phyloP scores from a whole-genome alignment of 208 protist species.

The Leishmania major region DNA sequence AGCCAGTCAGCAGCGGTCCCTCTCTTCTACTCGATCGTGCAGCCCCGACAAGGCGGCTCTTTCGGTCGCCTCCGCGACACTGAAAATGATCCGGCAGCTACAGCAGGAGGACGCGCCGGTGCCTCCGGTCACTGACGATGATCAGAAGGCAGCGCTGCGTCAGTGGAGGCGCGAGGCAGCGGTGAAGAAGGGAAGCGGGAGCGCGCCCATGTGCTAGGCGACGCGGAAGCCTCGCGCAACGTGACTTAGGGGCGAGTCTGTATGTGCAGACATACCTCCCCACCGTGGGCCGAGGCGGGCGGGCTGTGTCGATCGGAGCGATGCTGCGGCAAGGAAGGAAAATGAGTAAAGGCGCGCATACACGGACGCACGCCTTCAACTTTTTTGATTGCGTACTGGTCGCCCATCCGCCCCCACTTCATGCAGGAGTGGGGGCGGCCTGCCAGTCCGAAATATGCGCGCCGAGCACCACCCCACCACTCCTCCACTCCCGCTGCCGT shows the following conservation, averaged over 20 bases:
- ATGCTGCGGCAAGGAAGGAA: not conserved
- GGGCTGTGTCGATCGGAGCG: not conserved
- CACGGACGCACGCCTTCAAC: not conserved
- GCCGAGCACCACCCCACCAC: not conserved
- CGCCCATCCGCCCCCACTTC: not conserved
- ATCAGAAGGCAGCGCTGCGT: constrained; percentile 31
- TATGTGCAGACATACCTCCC: not conserved
- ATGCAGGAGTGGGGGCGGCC: not conserved
- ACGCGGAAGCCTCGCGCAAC: not conserved
- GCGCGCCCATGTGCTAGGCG: constrained; percentile 2
- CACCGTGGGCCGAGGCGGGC: not conserved
- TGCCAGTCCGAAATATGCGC: not conserved
- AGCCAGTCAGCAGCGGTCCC: not conserved
- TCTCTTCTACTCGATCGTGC: not conserved
- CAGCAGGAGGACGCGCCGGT: constrained; percentile 19
- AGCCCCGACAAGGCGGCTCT: not conserved
- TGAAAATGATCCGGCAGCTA: constrained; percentile 25
- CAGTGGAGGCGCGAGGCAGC: constrained; percentile 41
- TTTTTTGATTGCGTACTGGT: not conserved
- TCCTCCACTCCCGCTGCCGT: not conserved
- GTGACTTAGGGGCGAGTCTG: not conserved
- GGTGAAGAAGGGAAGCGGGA: constrained; percentile 6
- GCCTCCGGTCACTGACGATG: constrained; percentile 1
- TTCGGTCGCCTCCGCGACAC: constrained; percentile 3
- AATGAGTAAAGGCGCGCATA: not conserved